Evolutionary conservation across 768 basidiomycete species (phyloP), one percentile per base, ranked within the genome.

Genomic region (Mycena galericulata): DNA sequence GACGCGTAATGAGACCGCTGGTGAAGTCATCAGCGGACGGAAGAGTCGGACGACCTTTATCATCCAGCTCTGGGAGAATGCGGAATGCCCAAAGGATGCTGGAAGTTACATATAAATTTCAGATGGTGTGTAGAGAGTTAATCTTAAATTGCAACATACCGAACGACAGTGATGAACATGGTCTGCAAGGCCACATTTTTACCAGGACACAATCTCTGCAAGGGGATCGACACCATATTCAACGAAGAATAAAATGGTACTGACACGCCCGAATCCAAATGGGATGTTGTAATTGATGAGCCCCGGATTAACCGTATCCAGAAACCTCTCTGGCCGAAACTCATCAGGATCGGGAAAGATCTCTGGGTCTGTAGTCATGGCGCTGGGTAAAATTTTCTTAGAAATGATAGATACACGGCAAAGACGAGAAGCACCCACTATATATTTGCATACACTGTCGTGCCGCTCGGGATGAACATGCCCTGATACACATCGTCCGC

Each of bases 381-480:
- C 64, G 17, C 64, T 65, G n/a, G 14, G 24, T 18, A 15, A 18
- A 11, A 15, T 24, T 15, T 6, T 36, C 8, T 36, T 36, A 36
- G 34, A 36, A n/a, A 26, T 43, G 38, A 18, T 27, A 2, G 26
- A n/a, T n/a, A n/a, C n/a, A n/a, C 20, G 8, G 4, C 20, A 29
- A 7, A 12, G 15, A 57, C 1, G 2, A 22, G 27, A 20, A 4
- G 4, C n/a, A 51, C 64, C 6, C 11, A 65, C 64, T 65, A 65
- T 2, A 65, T 65, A 50, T 65, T 65, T 34, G 55, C 64, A 12
- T 65, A 65, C 12, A 65, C 55, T 1, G 64, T 65, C 2, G 68
- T 77, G 11, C 79, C 82, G 49, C 78, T 79, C 5, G 82, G 82
- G n/a, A 84, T 80, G 49, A 77, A 74, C 72, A 78, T 79, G 1